Percentiles rank a stretch among this genome's conserved stretches.
Evolutionary conservation across 2,329 filamentous ascomycete species (phyloP).

Genomic region (Talaromyces sp.): DNA sequence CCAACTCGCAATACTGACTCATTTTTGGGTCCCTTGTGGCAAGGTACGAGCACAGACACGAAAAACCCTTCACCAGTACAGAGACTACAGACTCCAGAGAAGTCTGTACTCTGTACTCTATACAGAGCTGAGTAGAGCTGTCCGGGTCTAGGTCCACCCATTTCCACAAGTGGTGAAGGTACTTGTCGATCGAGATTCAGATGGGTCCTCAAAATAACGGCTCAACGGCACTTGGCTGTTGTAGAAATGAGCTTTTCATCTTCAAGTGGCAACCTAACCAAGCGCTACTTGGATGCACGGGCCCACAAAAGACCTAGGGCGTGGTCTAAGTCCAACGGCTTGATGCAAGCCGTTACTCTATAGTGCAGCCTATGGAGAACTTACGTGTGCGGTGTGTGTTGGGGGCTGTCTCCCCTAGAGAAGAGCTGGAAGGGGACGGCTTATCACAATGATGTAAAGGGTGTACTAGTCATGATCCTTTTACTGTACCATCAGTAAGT

Average conservation of each 20-base stretch:
- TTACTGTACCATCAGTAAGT: neutral
- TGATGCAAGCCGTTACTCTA: neutral
- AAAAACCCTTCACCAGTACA: neutral
- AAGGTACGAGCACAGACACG: neutral
- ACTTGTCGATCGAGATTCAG: conserved; percentile 10
- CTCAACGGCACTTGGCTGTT: conserved; percentile 3
- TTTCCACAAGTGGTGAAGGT: conserved; percentile 5
- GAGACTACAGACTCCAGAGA: no score
- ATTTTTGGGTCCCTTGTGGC: neutral
- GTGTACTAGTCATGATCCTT: neutral
- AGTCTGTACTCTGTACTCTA: neutral
- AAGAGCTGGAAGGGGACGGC: neutral
- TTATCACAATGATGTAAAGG: neutral
- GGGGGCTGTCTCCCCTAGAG: neutral
- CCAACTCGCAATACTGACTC: neutral
- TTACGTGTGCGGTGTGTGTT: neutral
- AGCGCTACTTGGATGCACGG: neutral
- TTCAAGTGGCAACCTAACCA: neutral
- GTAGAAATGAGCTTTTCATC: neutral
- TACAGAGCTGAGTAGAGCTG: neutral
- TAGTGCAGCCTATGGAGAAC: neutral
- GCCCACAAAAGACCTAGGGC: neutral
- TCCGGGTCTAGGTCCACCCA: neutral
- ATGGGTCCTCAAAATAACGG: neutral
- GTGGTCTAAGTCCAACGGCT: neutral